Evolutionary conservation across 306 rosid species (phyloP), one percentile per base, ranked within the genome.

Genomic region (Prunus mira): DNA sequence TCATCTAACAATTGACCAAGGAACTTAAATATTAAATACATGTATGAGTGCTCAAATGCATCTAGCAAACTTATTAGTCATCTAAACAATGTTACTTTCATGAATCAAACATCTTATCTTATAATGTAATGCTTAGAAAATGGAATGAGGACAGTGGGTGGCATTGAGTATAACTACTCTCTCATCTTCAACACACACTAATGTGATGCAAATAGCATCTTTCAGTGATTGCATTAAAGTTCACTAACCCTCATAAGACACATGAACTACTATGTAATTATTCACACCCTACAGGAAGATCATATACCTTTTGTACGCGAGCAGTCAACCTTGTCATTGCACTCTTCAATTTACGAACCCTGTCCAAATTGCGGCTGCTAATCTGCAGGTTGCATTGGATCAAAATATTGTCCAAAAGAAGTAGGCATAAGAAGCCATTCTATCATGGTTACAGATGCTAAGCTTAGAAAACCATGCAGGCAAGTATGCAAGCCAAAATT

Each of bases 291-390:
- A 20, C 34, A 73, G 68, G 32, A 79, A 67, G 49, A 10, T 60
- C 7, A 46, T 24, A 25, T 78, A 94, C 98, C 97, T 95, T 95
- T 85, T 95, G 98, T 65, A 95, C 98, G 76, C 98, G 84, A 61
- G 95, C 98, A 65, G 96, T 95, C 91, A 95, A 79, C 91, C 98
- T 90, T 19, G 98, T 95, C 97, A 95, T 95, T 71, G 95, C 95
- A 88, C 98, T 90, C 85, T 94, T 94, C 85, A 92, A 58, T 83
- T 92, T 94, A 82, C 97, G 97, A 78, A 94, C 98, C 80, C 95
- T 87, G 83, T 94, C 97, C 95, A 94, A 86, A 86, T 94, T 94
- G 80, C 98, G 96, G 81, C 96, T 92, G 73, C 96, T 87, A 83
- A 94, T 90, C 98, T 94, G 88, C 80, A 77, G 69, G 77, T 45